Evolutionary conservation across 2,329 filamentous ascomycete species (phyloP).

Genomic region (Catunica adiposa): DNA sequence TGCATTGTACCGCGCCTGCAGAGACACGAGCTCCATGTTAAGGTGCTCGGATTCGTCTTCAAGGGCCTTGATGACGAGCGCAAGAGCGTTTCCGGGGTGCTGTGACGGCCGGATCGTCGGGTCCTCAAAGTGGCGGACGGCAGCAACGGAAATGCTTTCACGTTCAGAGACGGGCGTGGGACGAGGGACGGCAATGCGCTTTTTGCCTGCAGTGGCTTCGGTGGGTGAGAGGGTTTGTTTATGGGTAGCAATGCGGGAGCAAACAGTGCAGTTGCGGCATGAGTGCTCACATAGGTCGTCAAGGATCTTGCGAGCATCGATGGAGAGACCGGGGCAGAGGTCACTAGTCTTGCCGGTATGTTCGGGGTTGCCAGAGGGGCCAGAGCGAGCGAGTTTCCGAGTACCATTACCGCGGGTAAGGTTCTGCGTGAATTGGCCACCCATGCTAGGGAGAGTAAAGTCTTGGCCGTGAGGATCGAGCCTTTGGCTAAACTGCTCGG

Average conservation of each 20-base stretch:
- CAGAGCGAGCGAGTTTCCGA: conserved; percentile 4
- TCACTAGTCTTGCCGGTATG: not conserved
- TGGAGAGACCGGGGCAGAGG: conserved; percentile 31
- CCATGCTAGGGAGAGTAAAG: conserved; percentile 9
- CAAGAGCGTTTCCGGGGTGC: conserved; percentile 54
- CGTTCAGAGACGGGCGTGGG: conserved; percentile 51
- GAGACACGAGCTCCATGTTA: conserved; percentile 48
- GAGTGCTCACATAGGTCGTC: conserved; percentile 38
- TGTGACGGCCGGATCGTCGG: conserved; percentile 49
- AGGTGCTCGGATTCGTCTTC: conserved; percentile 67
- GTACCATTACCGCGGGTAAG: conserved; percentile 6
- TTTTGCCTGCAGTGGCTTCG: conserved; percentile 30
- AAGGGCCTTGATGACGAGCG: conserved; percentile 66
- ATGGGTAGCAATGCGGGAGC: conserved; percentile 35
- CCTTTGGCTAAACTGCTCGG: conserved; percentile 16
- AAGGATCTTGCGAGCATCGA: conserved; percentile 35
- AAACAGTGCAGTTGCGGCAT: conserved; percentile 40
- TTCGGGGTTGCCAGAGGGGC: conserved; percentile 15
- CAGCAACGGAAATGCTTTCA: conserved; percentile 18
- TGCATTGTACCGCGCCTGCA: conserved; percentile 45
- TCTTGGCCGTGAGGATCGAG: conserved; percentile 7
- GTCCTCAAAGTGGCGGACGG: conserved; percentile 24
- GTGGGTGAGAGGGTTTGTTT: conserved; percentile 23
- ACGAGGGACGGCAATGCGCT: conserved; percentile 44
- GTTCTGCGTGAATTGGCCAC: not conserved